Conservation (phyloP, 495 filamentous ascomycete species). For the Elaphomyces granulatus region DNA sequence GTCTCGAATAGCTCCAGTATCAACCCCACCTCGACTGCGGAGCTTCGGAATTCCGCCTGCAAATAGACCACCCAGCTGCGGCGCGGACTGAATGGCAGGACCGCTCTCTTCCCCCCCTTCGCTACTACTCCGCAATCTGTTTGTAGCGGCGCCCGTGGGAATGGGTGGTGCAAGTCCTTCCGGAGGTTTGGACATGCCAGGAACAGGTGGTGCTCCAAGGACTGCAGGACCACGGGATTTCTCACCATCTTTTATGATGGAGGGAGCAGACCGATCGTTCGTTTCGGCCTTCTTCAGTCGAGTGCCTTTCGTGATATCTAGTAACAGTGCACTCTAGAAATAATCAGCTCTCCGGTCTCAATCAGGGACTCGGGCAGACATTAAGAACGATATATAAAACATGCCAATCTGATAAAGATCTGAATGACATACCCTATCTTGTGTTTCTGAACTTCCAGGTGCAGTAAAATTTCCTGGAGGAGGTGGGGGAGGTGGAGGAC, state of each 20-base stretch:
- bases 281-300: constrained; percentile 75
- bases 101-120: constrained; percentile 40
- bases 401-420: too few species aligned
- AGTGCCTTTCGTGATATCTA: constrained; percentile 75
- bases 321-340: constrained; percentile 67
- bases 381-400: too few species aligned
- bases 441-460: constrained; percentile 31
- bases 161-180: constrained; percentile 63
- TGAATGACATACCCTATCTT: constrained; percentile 47
- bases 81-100: constrained; percentile 40
- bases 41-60: constrained; percentile 93
- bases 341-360: too few species aligned
- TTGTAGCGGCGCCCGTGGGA: constrained; percentile 38
- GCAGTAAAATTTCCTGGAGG: constrained; percentile 38
- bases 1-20: constrained; percentile 71
- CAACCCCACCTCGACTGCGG: constrained; percentile 73
- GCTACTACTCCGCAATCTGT: constrained; percentile 68
- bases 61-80: constrained; percentile 80
- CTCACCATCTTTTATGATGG: constrained; percentile 41
- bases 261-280: constrained; percentile 86
- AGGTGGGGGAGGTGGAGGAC: constrained; percentile 54
- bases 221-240: constrained; percentile 43
- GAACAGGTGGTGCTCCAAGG: constrained; percentile 69
- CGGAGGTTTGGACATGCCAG: constrained; percentile 47
- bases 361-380: too few species aligned